These are phyloP conservation scores for Elasticomyces elasticus DNA, from an alignment of 495 filamentous ascomycete genomes.

Conservation along the genomic window DNA sequence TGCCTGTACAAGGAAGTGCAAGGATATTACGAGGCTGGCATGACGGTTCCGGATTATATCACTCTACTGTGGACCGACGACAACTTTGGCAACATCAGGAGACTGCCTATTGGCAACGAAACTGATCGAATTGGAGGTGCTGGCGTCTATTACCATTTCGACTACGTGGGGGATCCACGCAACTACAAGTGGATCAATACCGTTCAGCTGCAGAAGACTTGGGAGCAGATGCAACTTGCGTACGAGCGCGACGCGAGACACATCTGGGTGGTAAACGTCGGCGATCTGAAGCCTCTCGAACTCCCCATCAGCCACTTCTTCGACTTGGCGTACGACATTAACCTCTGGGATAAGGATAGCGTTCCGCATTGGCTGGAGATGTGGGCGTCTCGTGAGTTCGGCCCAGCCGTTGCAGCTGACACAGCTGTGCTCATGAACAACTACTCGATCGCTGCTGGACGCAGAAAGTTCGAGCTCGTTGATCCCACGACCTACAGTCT, in stretches of 20 bases:
- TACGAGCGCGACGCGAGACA: slow-evolving; percentile 51
- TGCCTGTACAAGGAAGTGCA: slow-evolving; percentile 42
- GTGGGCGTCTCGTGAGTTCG: slow-evolving; percentile 56
- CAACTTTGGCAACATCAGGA: slow-evolving; percentile 58
- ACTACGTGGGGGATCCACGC: slow-evolving; percentile 57
- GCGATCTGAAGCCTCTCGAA: slow-evolving; percentile 62
- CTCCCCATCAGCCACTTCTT: slow-evolving; percentile 59
- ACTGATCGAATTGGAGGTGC: slow-evolving; percentile 51
- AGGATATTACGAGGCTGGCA: slow-evolving; percentile 54
- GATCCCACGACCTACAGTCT: slow-evolving; percentile 54
- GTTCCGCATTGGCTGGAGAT: slow-evolving; percentile 45
- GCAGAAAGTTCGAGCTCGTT: slow-evolving; percentile 61
- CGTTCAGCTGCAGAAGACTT: slow-evolving; percentile 54
- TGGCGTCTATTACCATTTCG: slow-evolving; percentile 58
- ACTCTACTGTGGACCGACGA: slow-evolving; percentile 69
- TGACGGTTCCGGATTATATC: slow-evolving; percentile 60
- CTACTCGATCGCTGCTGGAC: slow-evolving; percentile 52
- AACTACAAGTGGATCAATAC: slow-evolving; percentile 67
- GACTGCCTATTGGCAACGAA: slow-evolving; percentile 55
- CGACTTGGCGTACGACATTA: slow-evolving; percentile 55
- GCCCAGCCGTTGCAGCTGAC: slow-evolving; percentile 36
- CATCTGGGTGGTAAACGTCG: slow-evolving; percentile 71
- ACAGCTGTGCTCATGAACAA: slow-evolving; percentile 48
- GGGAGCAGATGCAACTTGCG: slow-evolving; percentile 55
- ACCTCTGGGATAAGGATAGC: slow-evolving; percentile 42